Base-by-base conservation (phyloP, 345 rosid genomes). In the Microthlaspi erraticum region DNA sequence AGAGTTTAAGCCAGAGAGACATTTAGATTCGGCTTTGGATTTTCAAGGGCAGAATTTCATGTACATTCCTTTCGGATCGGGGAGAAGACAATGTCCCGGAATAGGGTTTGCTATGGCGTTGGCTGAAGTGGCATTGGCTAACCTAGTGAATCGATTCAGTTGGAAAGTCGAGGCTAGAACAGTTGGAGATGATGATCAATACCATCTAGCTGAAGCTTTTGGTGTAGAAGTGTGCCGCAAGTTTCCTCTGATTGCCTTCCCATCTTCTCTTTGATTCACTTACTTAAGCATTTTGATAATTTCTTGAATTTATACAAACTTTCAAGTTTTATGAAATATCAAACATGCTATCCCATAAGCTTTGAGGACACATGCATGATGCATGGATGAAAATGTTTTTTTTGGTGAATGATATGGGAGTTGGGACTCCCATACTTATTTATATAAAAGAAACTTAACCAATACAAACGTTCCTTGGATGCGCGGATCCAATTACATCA, bases 1-100 rank as follows among this genome's bases (percentile, higher is more conserved):
- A 19, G 78, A 72, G 31, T 80, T 77, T 70, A 81, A 74, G 20
- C 90, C 90, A 0, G 61, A 52, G 29, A 77, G 86, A 42, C 60
- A 50, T 39, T 38, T 51, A 8, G 39, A 10, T 3, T 23, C 14
- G 2, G 6, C 7, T 7, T 19, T 26, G 20, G 71, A 66, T n/a
- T 66, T 66, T 49, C 2, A 23, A 34, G 65, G 65, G 23, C 34
- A 60, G 14, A 8, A 66, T 52, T 18, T 23, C 23, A 51, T 13
- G 49, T 52, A 19, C 14, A 7, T 53, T 50, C 71, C 61, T 38
- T 23, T 23, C 26, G 26, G 26, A 1, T 23, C 26, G 26, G 26
- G 26, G 26, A 23, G 26, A 23, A 23, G 26, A 23, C 26, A 1
- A 23, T 23, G 26, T 23, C 26, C 26, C 26, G 26, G 26, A 2